Conservation (phyloP, 352 stramenopile species). For the Pythium phragmiticola region DNA sequence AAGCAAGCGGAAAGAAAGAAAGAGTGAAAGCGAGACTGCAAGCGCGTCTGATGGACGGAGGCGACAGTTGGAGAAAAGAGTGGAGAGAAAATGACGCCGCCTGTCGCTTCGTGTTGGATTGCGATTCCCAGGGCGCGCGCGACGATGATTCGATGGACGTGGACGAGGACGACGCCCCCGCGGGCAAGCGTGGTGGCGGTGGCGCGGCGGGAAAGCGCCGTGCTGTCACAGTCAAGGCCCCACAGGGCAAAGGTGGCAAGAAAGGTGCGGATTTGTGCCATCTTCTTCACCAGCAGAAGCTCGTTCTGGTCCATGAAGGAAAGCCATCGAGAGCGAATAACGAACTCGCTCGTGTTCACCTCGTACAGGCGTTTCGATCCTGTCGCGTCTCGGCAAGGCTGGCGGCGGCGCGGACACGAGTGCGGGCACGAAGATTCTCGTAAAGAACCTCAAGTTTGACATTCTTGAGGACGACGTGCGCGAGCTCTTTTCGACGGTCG, state of each 20-base stretch:
- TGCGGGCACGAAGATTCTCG: slow-evolving; percentile 68
- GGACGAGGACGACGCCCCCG: slow-evolving; percentile 46
- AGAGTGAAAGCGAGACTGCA: slow-evolving; percentile 15
- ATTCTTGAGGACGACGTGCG: slow-evolving; percentile 81
- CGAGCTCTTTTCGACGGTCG: slow-evolving; percentile 77
- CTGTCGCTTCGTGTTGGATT: slow-evolving; percentile 16
- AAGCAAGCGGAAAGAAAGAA: slow-evolving; percentile 6
- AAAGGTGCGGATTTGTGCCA: slow-evolving; percentile 40
- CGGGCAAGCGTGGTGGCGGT: slow-evolving; percentile 23
- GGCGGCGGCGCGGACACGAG: slow-evolving; percentile 19
- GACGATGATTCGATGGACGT: slow-evolving; percentile 64
- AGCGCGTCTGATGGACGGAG: slow-evolving; percentile 10
- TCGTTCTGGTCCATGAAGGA: not conserved
- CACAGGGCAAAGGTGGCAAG: slow-evolving; percentile 45
- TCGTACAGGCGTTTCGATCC: slow-evolving; percentile 47
- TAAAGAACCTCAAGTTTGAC: slow-evolving; percentile 86
- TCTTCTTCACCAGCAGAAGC: not conserved
- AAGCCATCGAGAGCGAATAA: too few species aligned
- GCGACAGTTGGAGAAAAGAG: slow-evolving; percentile 11
- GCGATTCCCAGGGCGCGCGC: slow-evolving; percentile 15
- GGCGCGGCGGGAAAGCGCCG: slow-evolving; percentile 38
- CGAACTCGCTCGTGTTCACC: slow-evolving; percentile 2
- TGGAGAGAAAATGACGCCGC: slow-evolving; percentile 16
- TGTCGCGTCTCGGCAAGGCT: slow-evolving; percentile 62
- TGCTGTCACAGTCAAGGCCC: slow-evolving; percentile 52